Conservation (phyloP, 164 flowering plant species). For the Vitis labrusca region DNA sequence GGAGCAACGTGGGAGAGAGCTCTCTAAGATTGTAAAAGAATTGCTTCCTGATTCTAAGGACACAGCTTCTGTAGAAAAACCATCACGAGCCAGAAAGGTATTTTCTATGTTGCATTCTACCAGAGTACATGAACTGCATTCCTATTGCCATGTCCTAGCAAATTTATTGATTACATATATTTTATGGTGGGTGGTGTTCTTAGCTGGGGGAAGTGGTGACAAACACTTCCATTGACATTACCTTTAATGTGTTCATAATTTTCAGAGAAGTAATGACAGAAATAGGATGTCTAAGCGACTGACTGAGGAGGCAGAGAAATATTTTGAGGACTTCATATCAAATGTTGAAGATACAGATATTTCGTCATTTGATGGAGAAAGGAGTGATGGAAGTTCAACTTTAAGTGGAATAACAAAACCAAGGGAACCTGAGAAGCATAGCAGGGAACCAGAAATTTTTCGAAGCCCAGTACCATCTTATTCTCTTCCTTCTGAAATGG, state of each 20-base stretch:
- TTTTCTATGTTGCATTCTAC: slow-evolving; percentile 1
- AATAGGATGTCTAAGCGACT: slow-evolving; percentile 61
- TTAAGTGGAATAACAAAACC: slow-evolving; percentile 48
- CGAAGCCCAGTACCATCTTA: slow-evolving; percentile 30
- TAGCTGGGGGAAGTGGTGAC: background rate
- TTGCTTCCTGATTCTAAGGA: slow-evolving; percentile 51
- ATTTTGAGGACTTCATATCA: slow-evolving; percentile 83
- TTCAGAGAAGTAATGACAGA: slow-evolving; percentile 77
- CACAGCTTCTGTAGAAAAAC: slow-evolving; percentile 34
- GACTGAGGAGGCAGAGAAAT: slow-evolving; percentile 88
- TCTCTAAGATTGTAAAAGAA: slow-evolving; percentile 63
- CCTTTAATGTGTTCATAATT: slow-evolving; percentile 3
- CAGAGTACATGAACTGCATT: background rate
- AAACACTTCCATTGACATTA: background rate
- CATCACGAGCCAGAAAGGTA: slow-evolving; percentile 63
- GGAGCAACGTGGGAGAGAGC: slow-evolving; percentile 66
- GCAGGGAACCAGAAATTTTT: slow-evolving; percentile 25
- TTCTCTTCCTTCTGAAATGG: slow-evolving; percentile 62
- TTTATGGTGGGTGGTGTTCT: background rate
- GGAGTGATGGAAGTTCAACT: slow-evolving; percentile 85
- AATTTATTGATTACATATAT: background rate
- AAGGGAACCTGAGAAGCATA: slow-evolving; percentile 19
- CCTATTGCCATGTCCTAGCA: slow-evolving; percentile 1
- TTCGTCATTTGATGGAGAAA: slow-evolving; percentile 93
- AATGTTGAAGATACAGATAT: slow-evolving; percentile 96